Base-by-base conservation (phyloP, 225 moss, liverwort and hornwort species). In the Polytrichum commune region DNA sequence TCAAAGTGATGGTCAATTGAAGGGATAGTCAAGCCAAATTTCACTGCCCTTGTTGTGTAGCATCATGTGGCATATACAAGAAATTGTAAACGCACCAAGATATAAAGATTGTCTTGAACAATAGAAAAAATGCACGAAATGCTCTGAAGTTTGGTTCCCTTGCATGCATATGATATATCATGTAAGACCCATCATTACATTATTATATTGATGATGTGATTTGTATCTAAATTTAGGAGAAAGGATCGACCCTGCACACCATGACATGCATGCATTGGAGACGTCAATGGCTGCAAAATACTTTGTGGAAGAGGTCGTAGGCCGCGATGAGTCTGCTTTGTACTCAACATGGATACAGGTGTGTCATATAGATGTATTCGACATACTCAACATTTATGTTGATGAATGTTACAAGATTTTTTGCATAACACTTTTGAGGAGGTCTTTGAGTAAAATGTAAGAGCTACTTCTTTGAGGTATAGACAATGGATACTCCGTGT, bases 301-400 rank as follows among this genome's bases (percentile, higher is more conserved):
- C 53, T 89, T 89, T 72, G 85, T 89, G 10, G 85, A 85, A 35
- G 81, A 83, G 77, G 85, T 89, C 1, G 78, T 81, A 28, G 89
- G 85, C 58, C 68, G 81, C 27, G 89, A 89, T 62, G 89, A 89
- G 76, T 69, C 78, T 61, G 83, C 85, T 27, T 72, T 89, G 24
- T 86, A 83, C 64, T 78, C 78, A 22, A 80, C 85, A 27, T 89
- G 89, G 89, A 73, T 85, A 27, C 81, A 79, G 83, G 89, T 89
- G 74, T 58, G 20, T 58, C 30, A 30, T 1, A 7, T 9, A 22
- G 22, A 58, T 16, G 13, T 46, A 16, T 46, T 46, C 16, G 46
- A 46, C 46, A 46, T 46, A 46, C 16, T 16, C 3, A 46, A 46
- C 46, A 46, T 16, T 46, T 46, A 16, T 46, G 13, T 46, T 46